Evolutionary conservation across 768 basidiomycete genomes (phyloP).

Genomic region (Inosperma sp.): DNA sequence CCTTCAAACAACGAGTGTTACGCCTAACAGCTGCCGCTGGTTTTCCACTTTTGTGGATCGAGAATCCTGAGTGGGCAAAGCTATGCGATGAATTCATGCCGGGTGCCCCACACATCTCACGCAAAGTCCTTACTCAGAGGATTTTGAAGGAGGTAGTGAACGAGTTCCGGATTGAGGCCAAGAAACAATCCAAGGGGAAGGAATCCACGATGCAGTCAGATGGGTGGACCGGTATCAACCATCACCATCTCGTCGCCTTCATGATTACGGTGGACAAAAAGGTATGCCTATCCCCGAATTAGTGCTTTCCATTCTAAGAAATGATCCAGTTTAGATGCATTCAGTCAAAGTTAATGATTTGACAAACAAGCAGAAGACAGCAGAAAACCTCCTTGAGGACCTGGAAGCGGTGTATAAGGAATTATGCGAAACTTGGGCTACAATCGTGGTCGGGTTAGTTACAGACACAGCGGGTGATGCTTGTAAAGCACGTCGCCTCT

Average conservation of each 20-base stretch:
- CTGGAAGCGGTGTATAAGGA: background rate
- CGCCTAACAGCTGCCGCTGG: conserved; percentile 29
- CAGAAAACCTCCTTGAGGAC: background rate
- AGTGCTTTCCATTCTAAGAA: background rate
- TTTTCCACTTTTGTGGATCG: conserved; percentile 33
- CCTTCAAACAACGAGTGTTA: conserved; percentile 21
- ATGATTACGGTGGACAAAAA: conserved; percentile 26
- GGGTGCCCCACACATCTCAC: conserved; percentile 17
- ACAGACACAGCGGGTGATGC: conserved; percentile 29
- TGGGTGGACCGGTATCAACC: conserved; percentile 36
- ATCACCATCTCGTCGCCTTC: conserved; percentile 31
- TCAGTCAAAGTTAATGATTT: background rate
- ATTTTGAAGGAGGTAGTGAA: conserved; percentile 21
- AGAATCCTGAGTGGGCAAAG: conserved; percentile 29
- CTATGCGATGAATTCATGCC: conserved; percentile 31
- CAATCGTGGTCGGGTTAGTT: conserved; percentile 18
- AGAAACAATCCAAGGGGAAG: conserved; percentile 10
- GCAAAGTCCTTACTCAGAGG: conserved; percentile 22
- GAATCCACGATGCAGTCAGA: conserved; percentile 29
- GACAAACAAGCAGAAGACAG: background rate
- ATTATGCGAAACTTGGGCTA: background rate
- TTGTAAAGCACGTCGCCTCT: conserved; percentile 14
- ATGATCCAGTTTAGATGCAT: background rate
- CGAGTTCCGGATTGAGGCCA: conserved; percentile 9
- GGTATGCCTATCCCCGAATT: conserved; percentile 11